Base-by-base conservation (phyloP, 2,329 filamentous ascomycete species). In the Colletotrichum somersetense region DNA sequence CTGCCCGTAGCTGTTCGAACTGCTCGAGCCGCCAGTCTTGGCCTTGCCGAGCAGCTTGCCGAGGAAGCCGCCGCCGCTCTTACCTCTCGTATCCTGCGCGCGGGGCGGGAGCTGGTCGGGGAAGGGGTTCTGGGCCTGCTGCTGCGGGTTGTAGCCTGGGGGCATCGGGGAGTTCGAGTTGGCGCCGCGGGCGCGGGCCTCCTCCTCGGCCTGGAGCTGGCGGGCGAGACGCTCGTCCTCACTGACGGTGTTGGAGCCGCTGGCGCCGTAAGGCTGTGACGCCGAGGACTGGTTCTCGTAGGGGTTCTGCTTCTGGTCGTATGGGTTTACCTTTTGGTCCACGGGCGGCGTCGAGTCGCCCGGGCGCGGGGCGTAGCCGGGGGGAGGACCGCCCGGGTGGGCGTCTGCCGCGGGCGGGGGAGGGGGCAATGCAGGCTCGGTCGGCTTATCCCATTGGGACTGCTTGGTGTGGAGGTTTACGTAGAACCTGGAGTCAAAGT, bases 401-500 rank as follows among this genome's bases (percentile, higher is more conserved):
- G 76, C 78, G 35, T 78, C 75, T 35, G 78, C 79, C 3, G 86
- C 81, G 38, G 85, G 83, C 6, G 65, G 79, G 46, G 70, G 66
- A 77, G 86, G 81, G 20, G 88, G 86, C 75, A 89, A 88, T 64
- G 90, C 90, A 55, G 93, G 91, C 65, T 87, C 87, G 48, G 91
- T 93, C 23, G 95, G 95, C 76, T 90, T 92, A 5, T 97, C 93
- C 95, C 95, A 98, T 87, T 96, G 93, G 6, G 95, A 97, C 79
- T 92, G 88, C 78, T 96, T 96, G 75, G 95, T 97, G 81, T 91
- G 89, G 73, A 93, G 89, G 84, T 98, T 96, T 73, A 97, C 93
- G 84, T 93, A 98, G 88, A 96, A 97, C 92, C 92, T 94, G 74
- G 10, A 8, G 12, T 33, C 0, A 14, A 20, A 61, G 69, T 79